phyloP scores from a whole-genome alignment of 768 basidiomycete genomes.

The Suillus discolor region DNA sequence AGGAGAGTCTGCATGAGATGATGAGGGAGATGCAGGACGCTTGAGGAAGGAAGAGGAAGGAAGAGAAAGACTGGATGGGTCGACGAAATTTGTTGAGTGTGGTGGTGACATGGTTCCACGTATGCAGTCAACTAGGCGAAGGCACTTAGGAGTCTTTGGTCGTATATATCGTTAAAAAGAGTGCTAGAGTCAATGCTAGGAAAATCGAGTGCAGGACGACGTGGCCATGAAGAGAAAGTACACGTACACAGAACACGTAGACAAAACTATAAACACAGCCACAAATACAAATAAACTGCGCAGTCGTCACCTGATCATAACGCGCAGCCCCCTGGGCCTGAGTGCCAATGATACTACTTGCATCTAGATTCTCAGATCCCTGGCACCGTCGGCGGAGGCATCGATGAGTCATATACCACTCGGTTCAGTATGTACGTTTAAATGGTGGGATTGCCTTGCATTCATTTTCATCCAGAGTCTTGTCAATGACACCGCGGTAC shows the following conservation, averaged over 20 bases:
- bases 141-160: neutral
- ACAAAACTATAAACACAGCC: slow-evolving; percentile 26
- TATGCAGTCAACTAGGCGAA: neutral
- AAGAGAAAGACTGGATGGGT: slow-evolving; percentile 42
- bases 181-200: neutral
- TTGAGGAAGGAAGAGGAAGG: slow-evolving; percentile 38
- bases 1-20: slow-evolving; percentile 18
- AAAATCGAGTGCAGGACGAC: slow-evolving; percentile 18
- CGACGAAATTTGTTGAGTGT: slow-evolving; percentile 32
- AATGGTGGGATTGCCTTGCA: slow-evolving; percentile 97
- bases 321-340: neutral
- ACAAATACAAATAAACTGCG: slow-evolving; percentile 29
- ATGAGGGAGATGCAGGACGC: slow-evolving; percentile 30
- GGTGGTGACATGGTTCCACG: slow-evolving; percentile 23
- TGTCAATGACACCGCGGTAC: slow-evolving; percentile 85
- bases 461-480: slow-evolving; percentile 92
- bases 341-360: too few species aligned
- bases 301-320: neutral
- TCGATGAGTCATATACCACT: slow-evolving; percentile 77
- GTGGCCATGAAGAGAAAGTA: slow-evolving; percentile 24
- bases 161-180: neutral
- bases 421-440: slow-evolving; percentile 90
- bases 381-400: slow-evolving; percentile 58
- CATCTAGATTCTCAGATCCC: slow-evolving; percentile 39
- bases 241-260: slow-evolving; percentile 34